Conservation (phyloP, 1,284 basidiomycete species). For the Papiliotrema flavescens region DNA sequence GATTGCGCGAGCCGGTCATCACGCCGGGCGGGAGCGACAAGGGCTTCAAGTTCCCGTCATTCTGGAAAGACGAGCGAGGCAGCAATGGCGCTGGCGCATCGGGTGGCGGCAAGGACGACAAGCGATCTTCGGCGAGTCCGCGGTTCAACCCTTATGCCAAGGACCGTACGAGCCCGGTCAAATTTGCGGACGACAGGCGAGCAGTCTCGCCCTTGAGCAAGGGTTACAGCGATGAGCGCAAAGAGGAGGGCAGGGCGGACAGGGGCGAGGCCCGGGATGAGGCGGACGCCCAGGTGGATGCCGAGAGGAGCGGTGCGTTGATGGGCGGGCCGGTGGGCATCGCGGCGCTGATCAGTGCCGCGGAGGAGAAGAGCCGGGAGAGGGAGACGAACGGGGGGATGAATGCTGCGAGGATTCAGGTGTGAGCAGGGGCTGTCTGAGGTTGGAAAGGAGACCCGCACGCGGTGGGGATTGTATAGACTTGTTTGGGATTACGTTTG, state of each 20-base stretch:
- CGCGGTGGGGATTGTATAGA: too few relatives aligned
- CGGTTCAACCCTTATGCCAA: conserved; percentile 1
- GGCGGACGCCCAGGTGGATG: not conserved
- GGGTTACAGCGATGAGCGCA: not conserved
- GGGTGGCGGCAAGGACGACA: not conserved
- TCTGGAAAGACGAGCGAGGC: not conserved
- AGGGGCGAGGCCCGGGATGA: not conserved
- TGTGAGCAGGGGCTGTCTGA: too few relatives aligned
- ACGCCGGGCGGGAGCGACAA: not conserved
- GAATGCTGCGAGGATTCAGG: not conserved
- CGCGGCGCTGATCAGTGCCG: conserved; percentile 40
- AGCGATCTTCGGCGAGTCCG: not conserved
- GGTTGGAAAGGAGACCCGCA: too few relatives aligned
- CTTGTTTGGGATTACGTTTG: too few relatives aligned
- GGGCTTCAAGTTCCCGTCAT: conserved; percentile 1
- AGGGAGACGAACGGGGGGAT: conserved; percentile 4
- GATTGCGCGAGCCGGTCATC: too few relatives aligned
- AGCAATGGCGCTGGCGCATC: too few relatives aligned
- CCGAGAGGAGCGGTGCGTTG: not conserved
- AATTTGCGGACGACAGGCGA: not conserved
- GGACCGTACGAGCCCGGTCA: not conserved
- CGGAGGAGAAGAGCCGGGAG: conserved; percentile 32
- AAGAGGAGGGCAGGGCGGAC: conserved; percentile 2
- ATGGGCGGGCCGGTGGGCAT: conserved; percentile 26
- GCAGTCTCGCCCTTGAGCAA: not conserved